Percentiles rank a stretch among this genome's conserved stretches.
These are phyloP conservation scores for Umbilicus rupestris DNA, from an alignment of 164 flowering plant species.

Conservation along the genomic window DNA sequence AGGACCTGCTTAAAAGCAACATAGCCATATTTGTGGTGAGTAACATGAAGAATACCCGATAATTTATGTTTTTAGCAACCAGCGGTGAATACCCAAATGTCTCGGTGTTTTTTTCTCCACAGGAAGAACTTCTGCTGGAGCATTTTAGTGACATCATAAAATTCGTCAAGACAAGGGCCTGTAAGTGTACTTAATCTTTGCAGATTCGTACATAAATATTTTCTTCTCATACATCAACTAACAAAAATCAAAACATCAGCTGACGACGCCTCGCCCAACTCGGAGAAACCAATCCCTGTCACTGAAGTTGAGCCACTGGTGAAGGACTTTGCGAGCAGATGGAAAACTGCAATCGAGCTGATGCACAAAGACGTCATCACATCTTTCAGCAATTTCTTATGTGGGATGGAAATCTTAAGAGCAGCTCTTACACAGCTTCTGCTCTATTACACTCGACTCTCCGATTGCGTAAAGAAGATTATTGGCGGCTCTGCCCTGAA, in stretches of 20 bases:
- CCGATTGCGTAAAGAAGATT: constrained; percentile 78
- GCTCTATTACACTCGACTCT: constrained; percentile 89
- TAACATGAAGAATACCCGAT: background rate
- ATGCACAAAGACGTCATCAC: constrained; percentile 99
- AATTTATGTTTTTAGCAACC: background rate
- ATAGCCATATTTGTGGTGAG: constrained; percentile 76
- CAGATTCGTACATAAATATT: background rate
- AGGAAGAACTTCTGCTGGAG: constrained; percentile 92
- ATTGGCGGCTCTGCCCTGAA: constrained; percentile 67
- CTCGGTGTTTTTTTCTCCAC: constrained; percentile 19
- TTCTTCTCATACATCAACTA: background rate
- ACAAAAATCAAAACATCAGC: constrained; percentile 35
- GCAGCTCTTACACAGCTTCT: constrained; percentile 90
- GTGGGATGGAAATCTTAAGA: constrained; percentile 96
- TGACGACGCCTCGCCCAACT: constrained; percentile 54
- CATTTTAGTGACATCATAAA: constrained; percentile 81
- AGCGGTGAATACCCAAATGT: background rate
- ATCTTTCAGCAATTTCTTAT: constrained; percentile 91
- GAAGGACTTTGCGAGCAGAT: constrained; percentile 84
- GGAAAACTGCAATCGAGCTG: constrained; percentile 92
- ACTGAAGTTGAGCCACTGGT: constrained; percentile 87
- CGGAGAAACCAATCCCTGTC: constrained; percentile 56
- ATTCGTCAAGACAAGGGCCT: constrained; percentile 82
- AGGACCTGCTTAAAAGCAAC: constrained; percentile 84
- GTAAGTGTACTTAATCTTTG: constrained; percentile 32